Percentiles rank a stretch among this genome's conserved stretches.
Conservation (phyloP, 306 rosid genomes). For the Sophora flavescens region DNA sequence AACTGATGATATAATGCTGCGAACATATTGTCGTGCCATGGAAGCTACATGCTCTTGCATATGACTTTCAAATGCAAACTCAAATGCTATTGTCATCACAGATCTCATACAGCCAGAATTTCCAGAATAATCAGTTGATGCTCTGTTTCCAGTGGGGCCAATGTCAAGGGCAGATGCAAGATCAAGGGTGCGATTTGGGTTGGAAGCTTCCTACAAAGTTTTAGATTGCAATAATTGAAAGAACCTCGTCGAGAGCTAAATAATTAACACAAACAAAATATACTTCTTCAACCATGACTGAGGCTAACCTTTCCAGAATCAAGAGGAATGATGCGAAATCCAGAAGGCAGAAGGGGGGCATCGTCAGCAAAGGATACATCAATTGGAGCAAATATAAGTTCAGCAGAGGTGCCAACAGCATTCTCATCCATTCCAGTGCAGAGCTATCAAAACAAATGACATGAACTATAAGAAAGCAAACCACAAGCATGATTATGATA, state of each 20-base stretch:
- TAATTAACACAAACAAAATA: neutral
- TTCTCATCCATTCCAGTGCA: conserved; percentile 99
- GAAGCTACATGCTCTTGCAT: conserved; percentile 99
- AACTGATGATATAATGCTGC: conserved; percentile 97
- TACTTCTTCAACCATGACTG: conserved; percentile 24
- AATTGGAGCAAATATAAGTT: conserved; percentile 96
- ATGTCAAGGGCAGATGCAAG: conserved; percentile 97
- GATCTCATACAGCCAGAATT: conserved; percentile 85
- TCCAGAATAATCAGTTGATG: conserved; percentile 69
- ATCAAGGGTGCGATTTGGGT: conserved; percentile 99
- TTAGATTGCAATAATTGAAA: conserved; percentile 14
- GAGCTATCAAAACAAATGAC: conserved; percentile 62
- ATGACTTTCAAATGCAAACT: conserved; percentile 97
- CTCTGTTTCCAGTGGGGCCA: conserved; percentile 85
- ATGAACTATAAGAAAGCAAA: conserved; percentile 35
- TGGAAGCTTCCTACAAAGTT: conserved; percentile 86
- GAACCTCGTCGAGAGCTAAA: neutral
- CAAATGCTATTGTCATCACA: conserved; percentile 98
- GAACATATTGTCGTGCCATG: conserved; percentile 98
- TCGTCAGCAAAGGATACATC: conserved; percentile 99
- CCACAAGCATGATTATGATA: neutral
- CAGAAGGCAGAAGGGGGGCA: conserved; percentile 97
- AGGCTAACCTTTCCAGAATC: conserved; percentile 92
- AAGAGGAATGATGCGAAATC: conserved; percentile 96
- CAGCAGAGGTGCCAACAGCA: conserved; percentile 96